These are phyloP conservation scores for Fusarium sp. DNA, from an alignment of 2,329 filamentous ascomycete genomes.

Conservation along the genomic window DNA sequence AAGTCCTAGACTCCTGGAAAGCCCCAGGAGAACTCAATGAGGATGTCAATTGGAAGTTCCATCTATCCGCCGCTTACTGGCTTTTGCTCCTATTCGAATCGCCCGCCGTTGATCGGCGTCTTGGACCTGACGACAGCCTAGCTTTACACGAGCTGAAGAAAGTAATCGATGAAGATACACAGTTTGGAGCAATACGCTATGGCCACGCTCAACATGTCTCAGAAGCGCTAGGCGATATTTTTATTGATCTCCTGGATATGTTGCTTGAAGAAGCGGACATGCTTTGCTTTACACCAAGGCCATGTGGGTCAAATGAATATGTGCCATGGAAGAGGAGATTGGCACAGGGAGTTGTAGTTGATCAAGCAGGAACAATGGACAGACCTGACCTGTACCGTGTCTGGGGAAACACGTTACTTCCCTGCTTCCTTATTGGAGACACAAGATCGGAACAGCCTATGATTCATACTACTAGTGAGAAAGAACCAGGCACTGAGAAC, in stretches of 20 bases:
- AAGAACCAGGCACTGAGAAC: neutral
- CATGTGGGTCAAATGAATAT: too few relatives aligned
- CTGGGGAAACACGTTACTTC: constrained; percentile 35
- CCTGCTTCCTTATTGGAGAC: constrained; percentile 34
- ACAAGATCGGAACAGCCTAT: constrained; percentile 17
- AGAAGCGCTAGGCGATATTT: neutral
- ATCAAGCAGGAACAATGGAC: constrained; percentile 35
- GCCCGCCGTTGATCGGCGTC: neutral
- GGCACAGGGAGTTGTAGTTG: constrained; percentile 14
- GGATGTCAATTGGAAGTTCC: constrained; percentile 1
- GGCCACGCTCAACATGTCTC: too few relatives aligned
- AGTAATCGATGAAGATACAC: neutral
- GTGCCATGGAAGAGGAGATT: neutral
- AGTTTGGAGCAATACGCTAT: too few relatives aligned
- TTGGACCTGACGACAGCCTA: neutral
- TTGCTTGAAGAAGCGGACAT: neutral
- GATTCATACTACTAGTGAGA: neutral
- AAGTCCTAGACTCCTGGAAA: neutral
- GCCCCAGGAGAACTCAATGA: neutral
- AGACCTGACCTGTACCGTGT: constrained; percentile 25
- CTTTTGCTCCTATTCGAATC: constrained; percentile 8
- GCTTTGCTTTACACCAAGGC: neutral
- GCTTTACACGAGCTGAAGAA: neutral
- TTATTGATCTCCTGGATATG: neutral
- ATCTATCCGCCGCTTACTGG: constrained; percentile 24